Conservation (phyloP, 306 rosid species). For the Coriaria nepalensis region DNA sequence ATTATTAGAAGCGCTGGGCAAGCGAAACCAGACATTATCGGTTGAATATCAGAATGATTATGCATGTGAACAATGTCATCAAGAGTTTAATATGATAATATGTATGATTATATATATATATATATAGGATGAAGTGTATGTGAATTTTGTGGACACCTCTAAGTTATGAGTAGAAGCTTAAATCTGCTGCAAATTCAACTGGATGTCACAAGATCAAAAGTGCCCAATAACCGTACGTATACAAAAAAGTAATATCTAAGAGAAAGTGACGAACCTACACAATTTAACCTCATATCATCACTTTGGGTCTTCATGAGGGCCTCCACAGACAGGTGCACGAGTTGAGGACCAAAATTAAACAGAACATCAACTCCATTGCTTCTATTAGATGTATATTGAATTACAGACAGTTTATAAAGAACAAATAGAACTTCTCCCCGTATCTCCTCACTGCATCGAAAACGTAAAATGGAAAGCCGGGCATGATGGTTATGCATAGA, state of each 20-base stretch:
- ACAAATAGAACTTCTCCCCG: conserved; percentile 78
- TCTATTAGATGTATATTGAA: conserved; percentile 32
- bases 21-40: conserved; percentile 15
- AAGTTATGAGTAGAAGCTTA: too few relatives aligned
- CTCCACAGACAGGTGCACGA: conserved; percentile 54
- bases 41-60: too few relatives aligned
- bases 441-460: conserved; percentile 63
- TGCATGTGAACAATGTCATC: too few relatives aligned
- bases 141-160: too few relatives aligned
- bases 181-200: too few relatives aligned
- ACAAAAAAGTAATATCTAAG: not conserved
- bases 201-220: not conserved
- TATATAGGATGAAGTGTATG: too few relatives aligned
- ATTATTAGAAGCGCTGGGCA: conserved; percentile 63
- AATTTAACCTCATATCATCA: conserved; percentile 78
- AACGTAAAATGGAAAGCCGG: conserved; percentile 7
- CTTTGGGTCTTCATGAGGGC: conserved; percentile 71
- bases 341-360: conserved; percentile 50
- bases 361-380: conserved; percentile 47
- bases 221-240: not conserved
- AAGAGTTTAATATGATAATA: too few relatives aligned
- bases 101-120: too few relatives aligned
- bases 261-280: conserved; percentile 51
- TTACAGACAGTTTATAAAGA: conserved; percentile 52
- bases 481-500: not conserved